A percentile compares a stretch with the other conserved stretches of the same genome.
These are phyloP conservation scores for Solanum hybrid DNA, from an alignment of 305 asterid genomes.

Conservation along the genomic window DNA sequence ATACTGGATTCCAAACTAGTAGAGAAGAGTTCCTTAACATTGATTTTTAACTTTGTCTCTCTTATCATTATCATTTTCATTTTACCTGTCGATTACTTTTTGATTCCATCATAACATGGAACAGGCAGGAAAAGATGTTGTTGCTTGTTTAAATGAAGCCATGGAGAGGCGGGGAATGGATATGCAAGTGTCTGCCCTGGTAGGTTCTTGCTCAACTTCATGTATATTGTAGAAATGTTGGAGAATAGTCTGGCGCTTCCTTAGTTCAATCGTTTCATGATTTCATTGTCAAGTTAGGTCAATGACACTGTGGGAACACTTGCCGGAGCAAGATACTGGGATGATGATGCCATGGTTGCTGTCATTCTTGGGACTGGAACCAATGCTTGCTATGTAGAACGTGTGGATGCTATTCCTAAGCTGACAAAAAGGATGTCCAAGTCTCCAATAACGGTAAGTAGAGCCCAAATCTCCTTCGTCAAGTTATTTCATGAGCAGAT, in stretches of 20 bases:
- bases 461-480: neutral
- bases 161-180: constrained; percentile 52
- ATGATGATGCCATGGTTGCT: constrained; percentile 65
- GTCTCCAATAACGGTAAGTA: constrained; percentile 37
- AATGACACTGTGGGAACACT: constrained; percentile 72
- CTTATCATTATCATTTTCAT: neutral
- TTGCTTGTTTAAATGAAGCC: constrained; percentile 70
- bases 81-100: neutral
- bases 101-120: constrained; percentile 1
- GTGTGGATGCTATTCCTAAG: constrained; percentile 49
- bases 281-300: constrained; percentile 46
- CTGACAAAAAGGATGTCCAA: constrained; percentile 22
- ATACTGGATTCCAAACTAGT: neutral
- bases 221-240: neutral
- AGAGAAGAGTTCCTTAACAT: neutral
- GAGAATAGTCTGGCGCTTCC: neutral
- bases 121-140: constrained; percentile 78
- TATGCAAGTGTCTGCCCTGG: constrained; percentile 76
- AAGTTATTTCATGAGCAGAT: neutral
- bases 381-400: constrained; percentile 72
- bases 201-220: constrained; percentile 20
- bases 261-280: neutral
- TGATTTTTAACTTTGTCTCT: neutral
- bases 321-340: constrained; percentile 83
- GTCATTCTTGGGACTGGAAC: constrained; percentile 78